A percentile compares a stretch with the other conserved stretches of the same genome.
phyloP scores from a whole-genome alignment of 1,284 basidiomycete species.

The Moesziomyces antarcticus region DNA sequence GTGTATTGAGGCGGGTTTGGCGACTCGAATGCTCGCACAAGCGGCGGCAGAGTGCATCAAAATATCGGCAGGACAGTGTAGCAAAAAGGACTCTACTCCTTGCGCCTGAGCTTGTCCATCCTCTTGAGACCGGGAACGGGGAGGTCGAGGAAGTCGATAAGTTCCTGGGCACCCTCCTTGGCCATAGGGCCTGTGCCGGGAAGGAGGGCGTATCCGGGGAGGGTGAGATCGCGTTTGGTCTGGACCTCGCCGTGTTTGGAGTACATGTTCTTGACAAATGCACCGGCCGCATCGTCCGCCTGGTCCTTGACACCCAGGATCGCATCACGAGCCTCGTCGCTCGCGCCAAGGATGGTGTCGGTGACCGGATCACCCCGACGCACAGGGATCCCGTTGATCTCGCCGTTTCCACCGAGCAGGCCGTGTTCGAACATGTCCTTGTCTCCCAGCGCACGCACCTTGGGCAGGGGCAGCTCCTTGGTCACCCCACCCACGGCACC shows the following conservation, averaged over 20 bases:
- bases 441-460: slow-evolving; percentile 20
- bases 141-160: slow-evolving; percentile 26
- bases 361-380: slow-evolving; percentile 18
- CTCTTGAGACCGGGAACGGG: slow-evolving; percentile 32
- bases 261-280: slow-evolving; percentile 49
- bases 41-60: slow-evolving; percentile 14
- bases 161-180: slow-evolving; percentile 24
- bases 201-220: slow-evolving; percentile 24
- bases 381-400: slow-evolving; percentile 24
- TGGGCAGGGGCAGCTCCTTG: slow-evolving; percentile 8
- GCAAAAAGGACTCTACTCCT: not conserved
- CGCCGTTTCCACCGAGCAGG: slow-evolving; percentile 12
- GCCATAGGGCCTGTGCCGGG: slow-evolving; percentile 34
- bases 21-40: slow-evolving; percentile 19
- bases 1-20: too few species aligned
- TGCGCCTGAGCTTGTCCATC: slow-evolving; percentile 36
- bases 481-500: slow-evolving; percentile 5
- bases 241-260: slow-evolving; percentile 19
- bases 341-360: slow-evolving; percentile 15
- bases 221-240: slow-evolving; percentile 14
- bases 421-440: slow-evolving; percentile 29
- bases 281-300: slow-evolving; percentile 21
- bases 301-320: slow-evolving; percentile 21
- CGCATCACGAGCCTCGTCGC: slow-evolving; percentile 25
- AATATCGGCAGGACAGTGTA: not conserved